These are phyloP conservation scores for Syzygium aromaticum DNA, from an alignment of 345 rosid genomes.

Conservation along the genomic window DNA sequence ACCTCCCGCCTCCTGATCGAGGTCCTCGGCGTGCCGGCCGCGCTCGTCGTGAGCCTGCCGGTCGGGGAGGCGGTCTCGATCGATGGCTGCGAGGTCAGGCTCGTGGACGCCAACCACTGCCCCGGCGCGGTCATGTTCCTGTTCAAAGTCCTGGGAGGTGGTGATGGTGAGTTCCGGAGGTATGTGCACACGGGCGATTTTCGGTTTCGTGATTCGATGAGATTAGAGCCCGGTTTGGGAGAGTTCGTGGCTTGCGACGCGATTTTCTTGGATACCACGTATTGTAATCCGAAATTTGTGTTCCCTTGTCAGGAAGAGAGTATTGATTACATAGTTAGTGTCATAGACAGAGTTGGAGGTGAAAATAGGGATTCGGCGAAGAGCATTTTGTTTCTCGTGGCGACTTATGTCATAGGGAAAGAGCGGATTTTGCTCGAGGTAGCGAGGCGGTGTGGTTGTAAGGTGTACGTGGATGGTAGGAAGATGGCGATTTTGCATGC, in stretches of 20 bases:
- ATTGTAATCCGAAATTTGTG: constrained; percentile 70
- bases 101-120: constrained; percentile 81
- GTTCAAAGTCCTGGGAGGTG: constrained; percentile 36
- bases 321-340: constrained; percentile 53
- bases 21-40: constrained; percentile 43
- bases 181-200: constrained; percentile 89
- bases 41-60: constrained; percentile 45
- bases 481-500: constrained; percentile 57
- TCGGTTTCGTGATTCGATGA: constrained; percentile 51
- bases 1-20: constrained; percentile 54
- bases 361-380: constrained; percentile 13
- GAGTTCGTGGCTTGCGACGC: constrained; percentile 62
- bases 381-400: constrained; percentile 72
- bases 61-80: constrained; percentile 22
- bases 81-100: constrained; percentile 58
- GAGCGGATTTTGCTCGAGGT: constrained; percentile 76
- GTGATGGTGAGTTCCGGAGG: constrained; percentile 20
- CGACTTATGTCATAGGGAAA: constrained; percentile 85
- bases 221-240: constrained; percentile 26
- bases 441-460: constrained; percentile 44
- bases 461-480: constrained; percentile 54
- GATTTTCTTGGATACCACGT: constrained; percentile 76
- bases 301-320: constrained; percentile 75
- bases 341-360: constrained; percentile 38
- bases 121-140: constrained; percentile 88